Percentiles rank a stretch among this genome's conserved stretches.
Conservation (phyloP, 169 alveolate species). For the Plasmodium billcollinsi region DNA sequence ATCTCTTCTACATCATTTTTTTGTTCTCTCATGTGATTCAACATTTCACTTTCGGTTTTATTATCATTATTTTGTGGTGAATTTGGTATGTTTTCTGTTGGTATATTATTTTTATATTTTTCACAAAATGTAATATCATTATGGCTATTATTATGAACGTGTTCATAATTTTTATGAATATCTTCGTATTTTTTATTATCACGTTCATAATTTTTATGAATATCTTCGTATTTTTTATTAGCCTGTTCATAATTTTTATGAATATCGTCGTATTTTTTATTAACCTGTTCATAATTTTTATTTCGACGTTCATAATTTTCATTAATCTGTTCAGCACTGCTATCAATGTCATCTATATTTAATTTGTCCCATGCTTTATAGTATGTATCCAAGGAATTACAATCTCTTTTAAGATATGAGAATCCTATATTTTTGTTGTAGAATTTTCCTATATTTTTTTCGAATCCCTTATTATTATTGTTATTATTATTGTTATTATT, state of each 20-base stretch:
- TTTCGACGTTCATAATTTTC: too few species aligned
- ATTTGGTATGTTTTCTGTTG: background rate
- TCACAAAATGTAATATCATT: background rate
- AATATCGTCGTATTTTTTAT: background rate
- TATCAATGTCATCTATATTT: constrained; percentile 28
- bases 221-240: background rate
- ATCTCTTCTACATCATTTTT: background rate
- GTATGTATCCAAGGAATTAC: constrained; percentile 45
- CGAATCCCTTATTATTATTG: too few species aligned
- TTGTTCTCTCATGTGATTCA: background rate
- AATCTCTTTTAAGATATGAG: constrained; percentile 35
- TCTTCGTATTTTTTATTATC: background rate
- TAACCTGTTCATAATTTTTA: background rate
- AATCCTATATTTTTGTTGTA: too few species aligned
- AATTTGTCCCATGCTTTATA: constrained; percentile 71
- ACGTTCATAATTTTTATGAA: background rate
- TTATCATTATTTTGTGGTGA: background rate
- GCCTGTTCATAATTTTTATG: background rate
- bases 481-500: too few species aligned
- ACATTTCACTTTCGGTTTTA: background rate
- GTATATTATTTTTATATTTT: background rate
- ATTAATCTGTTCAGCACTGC: background rate
- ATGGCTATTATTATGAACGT: background rate
- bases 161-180: background rate
- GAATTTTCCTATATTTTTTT: too few species aligned